Evolutionary conservation across 2,329 filamentous ascomycete genomes (phyloP).

Genomic region (Pseudocercospora fuligena): DNA sequence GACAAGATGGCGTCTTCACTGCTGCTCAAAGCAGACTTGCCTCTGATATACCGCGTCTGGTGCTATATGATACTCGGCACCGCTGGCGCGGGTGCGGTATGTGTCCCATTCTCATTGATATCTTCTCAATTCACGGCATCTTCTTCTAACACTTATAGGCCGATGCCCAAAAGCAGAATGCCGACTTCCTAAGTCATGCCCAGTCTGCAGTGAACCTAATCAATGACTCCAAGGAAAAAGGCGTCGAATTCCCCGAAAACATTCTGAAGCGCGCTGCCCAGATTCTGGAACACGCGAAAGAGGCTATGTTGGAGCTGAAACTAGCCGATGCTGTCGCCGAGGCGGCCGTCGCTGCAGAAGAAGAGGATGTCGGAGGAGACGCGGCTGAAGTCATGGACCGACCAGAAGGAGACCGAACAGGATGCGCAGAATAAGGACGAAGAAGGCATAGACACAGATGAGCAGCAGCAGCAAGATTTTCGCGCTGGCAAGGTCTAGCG

Average conservation of each 20-base stretch:
- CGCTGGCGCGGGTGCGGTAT: background rate
- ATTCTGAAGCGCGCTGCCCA: background rate
- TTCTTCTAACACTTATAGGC: background rate
- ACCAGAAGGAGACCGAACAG: too few species aligned
- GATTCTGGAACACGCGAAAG: background rate
- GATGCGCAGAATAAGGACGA: too few species aligned
- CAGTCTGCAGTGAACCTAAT: background rate
- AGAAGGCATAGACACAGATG: too few species aligned
- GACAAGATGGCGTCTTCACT: background rate
- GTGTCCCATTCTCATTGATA: background rate
- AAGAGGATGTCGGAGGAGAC: too few species aligned
- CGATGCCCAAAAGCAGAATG: background rate
- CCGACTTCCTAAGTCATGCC: background rate
- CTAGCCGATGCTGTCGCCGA: background rate
- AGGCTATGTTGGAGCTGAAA: background rate
- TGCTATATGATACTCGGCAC: background rate
- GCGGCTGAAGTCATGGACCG: too few species aligned
- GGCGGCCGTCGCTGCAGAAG: too few species aligned
- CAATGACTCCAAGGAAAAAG: background rate
- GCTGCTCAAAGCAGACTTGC: slow-evolving; percentile 1
- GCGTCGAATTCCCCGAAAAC: background rate
- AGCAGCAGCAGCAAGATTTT: too few species aligned
- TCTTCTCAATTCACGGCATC: background rate
- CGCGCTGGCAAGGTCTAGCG: too few species aligned
- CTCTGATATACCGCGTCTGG: background rate